Conservation (phyloP, 768 basidiomycete genomes). For the Punctularia strigosozonata region DNA sequence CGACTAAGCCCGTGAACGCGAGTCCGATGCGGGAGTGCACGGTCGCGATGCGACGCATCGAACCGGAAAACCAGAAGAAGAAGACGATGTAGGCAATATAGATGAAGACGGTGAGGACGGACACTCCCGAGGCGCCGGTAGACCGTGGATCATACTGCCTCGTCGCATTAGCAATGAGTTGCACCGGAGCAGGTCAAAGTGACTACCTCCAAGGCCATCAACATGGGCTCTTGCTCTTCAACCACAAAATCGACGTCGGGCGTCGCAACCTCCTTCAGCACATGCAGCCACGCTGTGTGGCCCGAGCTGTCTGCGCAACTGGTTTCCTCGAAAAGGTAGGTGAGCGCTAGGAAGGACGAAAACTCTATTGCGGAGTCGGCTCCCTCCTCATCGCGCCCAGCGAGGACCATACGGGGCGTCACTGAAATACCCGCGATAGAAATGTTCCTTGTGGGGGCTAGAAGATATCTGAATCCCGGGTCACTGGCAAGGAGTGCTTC, state of each 20-base stretch:
- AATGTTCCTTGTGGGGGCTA: conserved; percentile 40
- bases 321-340: conserved; percentile 71
- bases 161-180: too few species aligned
- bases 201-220: conserved; percentile 34
- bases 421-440: conserved; percentile 54
- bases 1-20: conserved; percentile 86
- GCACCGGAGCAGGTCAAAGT: conserved; percentile 1
- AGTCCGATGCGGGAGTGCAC: conserved; percentile 89
- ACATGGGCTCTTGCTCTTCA: conserved; percentile 28
- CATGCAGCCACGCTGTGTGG: conserved; percentile 52
- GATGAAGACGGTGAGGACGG: conserved; percentile 57
- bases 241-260: conserved; percentile 22
- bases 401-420: conserved; percentile 66
- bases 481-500: conserved; percentile 40
- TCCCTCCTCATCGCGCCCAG: conserved; percentile 48
- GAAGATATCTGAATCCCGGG: conserved; percentile 43
- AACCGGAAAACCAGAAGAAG: conserved; percentile 62
- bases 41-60: conserved; percentile 64
- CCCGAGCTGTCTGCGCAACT: conserved; percentile 55
- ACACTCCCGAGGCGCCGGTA: too few species aligned
- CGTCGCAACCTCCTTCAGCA: conserved; percentile 33
- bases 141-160: too few species aligned
- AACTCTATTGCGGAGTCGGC: conserved; percentile 37
- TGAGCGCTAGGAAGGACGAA: conserved; percentile 64
- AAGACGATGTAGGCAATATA: conserved; percentile 71